Evolutionary conservation across 805 yeast genomes (phyloP).

Genomic region (Myxozyma lipomycoides): DNA sequence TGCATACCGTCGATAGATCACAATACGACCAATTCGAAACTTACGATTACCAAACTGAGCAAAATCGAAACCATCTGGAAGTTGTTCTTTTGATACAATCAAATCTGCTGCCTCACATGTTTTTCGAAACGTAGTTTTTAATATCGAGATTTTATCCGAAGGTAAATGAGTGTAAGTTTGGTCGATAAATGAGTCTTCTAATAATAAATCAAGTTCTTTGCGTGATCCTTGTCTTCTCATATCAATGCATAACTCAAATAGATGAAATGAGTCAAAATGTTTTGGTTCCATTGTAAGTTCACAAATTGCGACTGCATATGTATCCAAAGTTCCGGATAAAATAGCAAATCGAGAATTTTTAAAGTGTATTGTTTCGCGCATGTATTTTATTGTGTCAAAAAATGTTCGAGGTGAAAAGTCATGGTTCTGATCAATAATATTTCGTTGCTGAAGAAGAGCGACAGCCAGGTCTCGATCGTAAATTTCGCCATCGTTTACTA

Average conservation of each 20-base stretch:
- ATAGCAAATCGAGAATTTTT: not conserved
- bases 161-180: not conserved
- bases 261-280: not conserved
- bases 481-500: not conserved
- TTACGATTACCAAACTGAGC: not conserved
- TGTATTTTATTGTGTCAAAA: not conserved
- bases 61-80: not conserved
- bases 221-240: slow-evolving; percentile 12
- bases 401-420: not conserved
- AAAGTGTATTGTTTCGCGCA: not conserved
- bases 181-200: not conserved
- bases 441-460: not conserved
- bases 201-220: slow-evolving; percentile 8
- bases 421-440: not conserved
- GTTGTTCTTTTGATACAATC: not conserved
- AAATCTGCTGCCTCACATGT: not conserved
- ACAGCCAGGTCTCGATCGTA: not conserved
- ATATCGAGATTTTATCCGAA: not conserved
- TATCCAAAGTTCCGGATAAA: not conserved
- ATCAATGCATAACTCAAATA: not conserved
- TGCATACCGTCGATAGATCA: slow-evolving; percentile 4
- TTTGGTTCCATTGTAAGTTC: not conserved
- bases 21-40: slow-evolving; percentile 9
- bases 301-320: not conserved
- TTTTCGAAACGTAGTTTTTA: not conserved